phyloP scores from a whole-genome alignment of 1,284 basidiomycete species.

The Moesziomyces antarcticus region DNA sequence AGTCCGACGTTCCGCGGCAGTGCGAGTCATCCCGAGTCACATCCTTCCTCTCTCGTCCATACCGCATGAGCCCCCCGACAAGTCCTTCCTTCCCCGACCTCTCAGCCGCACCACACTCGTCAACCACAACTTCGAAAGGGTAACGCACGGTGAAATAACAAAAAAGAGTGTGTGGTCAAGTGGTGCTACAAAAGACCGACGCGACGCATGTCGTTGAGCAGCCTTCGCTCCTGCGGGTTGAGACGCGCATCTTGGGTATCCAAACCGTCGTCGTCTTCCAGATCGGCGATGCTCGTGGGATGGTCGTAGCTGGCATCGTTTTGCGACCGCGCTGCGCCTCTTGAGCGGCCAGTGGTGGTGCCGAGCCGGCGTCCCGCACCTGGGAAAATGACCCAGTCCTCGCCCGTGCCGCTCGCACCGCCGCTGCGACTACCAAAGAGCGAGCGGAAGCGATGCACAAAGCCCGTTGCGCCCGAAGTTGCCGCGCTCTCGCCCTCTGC shows the following conservation, averaged over 20 bases:
- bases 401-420: constrained; percentile 23
- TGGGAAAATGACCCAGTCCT: constrained; percentile 63
- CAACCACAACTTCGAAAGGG: no score
- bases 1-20: no score
- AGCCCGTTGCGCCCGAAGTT: constrained; percentile 26
- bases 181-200: constrained; percentile 25
- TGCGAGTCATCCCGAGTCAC: no score
- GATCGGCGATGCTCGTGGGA: constrained; percentile 38
- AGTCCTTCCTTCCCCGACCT: no score
- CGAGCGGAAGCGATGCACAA: constrained; percentile 37
- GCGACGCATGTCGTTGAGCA: constrained; percentile 45
- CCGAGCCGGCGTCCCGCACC: constrained; percentile 40
- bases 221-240: constrained; percentile 42
- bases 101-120: no score
- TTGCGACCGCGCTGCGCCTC: neutral
- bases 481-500: neutral
- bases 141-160: neutral
- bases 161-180: constrained; percentile 11
- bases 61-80: no score
- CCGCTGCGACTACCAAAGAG: constrained; percentile 19
- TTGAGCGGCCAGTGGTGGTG: neutral
- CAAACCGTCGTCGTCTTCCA: constrained; percentile 41
- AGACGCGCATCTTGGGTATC: constrained; percentile 34
- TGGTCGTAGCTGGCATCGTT: constrained; percentile 19
- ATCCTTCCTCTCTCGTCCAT: no score